Base-by-base conservation (phyloP, 352 stramenopile genomes). In the Phytophthora citricola region DNA sequence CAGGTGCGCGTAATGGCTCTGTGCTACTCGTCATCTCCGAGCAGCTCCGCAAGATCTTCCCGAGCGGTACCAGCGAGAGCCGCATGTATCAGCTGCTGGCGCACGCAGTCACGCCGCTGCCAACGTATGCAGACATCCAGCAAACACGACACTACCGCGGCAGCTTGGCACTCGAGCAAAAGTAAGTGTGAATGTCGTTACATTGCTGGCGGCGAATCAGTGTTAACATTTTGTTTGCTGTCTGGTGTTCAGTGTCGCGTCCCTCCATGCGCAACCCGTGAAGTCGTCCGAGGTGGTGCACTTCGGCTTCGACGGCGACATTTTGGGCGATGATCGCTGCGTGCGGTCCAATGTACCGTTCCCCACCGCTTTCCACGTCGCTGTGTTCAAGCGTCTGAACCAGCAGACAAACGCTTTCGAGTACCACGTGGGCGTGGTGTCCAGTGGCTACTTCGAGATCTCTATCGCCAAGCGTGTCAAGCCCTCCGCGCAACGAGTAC, bases 371-470 rank as follows among this genome's bases (percentile, higher is more conserved):
- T 70, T 78, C 53, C 71, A 78, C 34, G 52, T 78, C 9, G 66
- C 66, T 2, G 62, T 78, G 38, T 78, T 78, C 58, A 75, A 72
- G 58, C 61, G 66, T 22, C 66, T 58, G 40, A 72, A 69, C 47
- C 36, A 26, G 41, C 56, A 70, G 29, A 73, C 50, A 6, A 49
- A 52, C 0, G 39, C 43, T 4, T 27, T 64, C 40, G 70, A 78
- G 66, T 78, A 78, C 45, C 66, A 75, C 15, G 44, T 78, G 11
- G 71, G 71, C 22, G 54, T 72, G 11, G 61, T 75, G 14, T 64
- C 57, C 52, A 75, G 71, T 24, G 71, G 66, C 32, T 78, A 78
- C 53, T 78, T 78, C 26, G 71, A 78, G 39, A 67, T 78, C 36
- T 60, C 62, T 49, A 72, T 78, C 48, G 43, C 48, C 8, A 78